These are phyloP conservation scores for Trichoderma sp. DNA, from an alignment of 2,329 filamentous ascomycete genomes.

Conservation along the genomic window DNA sequence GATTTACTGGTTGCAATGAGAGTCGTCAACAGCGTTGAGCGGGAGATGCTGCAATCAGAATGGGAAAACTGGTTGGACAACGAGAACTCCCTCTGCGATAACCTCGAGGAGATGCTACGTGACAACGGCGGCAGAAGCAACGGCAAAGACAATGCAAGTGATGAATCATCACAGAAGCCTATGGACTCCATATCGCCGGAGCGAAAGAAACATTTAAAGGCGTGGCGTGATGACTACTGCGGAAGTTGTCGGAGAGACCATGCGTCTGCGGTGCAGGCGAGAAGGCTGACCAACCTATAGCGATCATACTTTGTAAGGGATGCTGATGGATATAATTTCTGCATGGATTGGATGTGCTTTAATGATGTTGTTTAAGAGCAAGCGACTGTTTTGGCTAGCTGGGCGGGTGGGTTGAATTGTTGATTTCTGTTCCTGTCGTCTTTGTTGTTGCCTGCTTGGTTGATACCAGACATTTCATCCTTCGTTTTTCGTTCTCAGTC, in stretches of 20 bases:
- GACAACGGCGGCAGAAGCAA: slow-evolving; percentile 32
- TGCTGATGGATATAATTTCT: not conserved
- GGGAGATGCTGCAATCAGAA: slow-evolving; percentile 81
- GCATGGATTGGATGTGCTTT: slow-evolving; percentile 5
- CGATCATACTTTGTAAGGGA: not conserved
- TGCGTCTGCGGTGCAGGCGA: slow-evolving; percentile 39
- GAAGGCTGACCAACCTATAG: slow-evolving; percentile 36
- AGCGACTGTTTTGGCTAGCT: slow-evolving; percentile 9
- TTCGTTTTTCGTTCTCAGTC: not conserved
- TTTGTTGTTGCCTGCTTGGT: not conserved
- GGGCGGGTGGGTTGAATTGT: not conserved
- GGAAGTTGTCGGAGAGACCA: slow-evolving; percentile 58
- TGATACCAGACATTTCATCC: slow-evolving; percentile 13
- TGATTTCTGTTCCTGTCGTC: not conserved
- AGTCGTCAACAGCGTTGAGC: slow-evolving; percentile 86
- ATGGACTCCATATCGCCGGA: slow-evolving; percentile 38
- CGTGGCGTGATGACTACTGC: slow-evolving; percentile 60
- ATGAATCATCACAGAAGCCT: slow-evolving; percentile 40
- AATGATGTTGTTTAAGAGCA: slow-evolving; percentile 3
- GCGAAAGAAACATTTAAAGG: slow-evolving; percentile 45
- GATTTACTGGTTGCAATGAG: slow-evolving; percentile 89
- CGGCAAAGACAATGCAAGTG: slow-evolving; percentile 33
- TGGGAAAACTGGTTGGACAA: slow-evolving; percentile 91
- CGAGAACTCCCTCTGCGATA: slow-evolving; percentile 76
- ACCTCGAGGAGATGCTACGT: slow-evolving; percentile 55